Evolutionary conservation across 2,329 filamentous ascomycete genomes (phyloP), one percentile per base, ranked within the genome.

Genomic region (Cytospora piceicola): DNA sequence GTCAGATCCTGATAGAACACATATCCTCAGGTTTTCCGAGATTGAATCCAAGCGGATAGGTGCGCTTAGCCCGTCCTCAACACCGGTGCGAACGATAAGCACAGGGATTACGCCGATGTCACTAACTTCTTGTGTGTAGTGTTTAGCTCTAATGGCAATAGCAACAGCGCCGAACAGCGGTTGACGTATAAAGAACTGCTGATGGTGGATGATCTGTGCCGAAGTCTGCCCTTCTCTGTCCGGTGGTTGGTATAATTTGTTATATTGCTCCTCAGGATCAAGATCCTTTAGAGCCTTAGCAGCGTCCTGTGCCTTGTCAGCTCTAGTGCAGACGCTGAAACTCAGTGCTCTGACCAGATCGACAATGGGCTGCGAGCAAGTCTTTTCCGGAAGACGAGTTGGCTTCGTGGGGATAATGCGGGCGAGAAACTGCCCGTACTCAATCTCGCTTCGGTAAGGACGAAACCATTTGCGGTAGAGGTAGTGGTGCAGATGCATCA

Each of bases 391-490:
- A 46, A n/a, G 42, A 46, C 17, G 11, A 9, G n/a, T 46, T n/a
- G 42, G 42, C 29, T 34, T 24, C 30, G 46, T 39, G 30, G 42
- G 39, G 12, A 61, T 36, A 17, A 61, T 17, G 39, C 49, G 51
- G 4, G 58, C 39, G 12, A 53, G 42, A 15, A 61, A 61, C 17
- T 52, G 46, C 24, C 22, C 3, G 11, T 32, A 61, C 4, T 61
- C 58, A 20, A 61, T 53, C 22, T 61, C 39, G 58, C 29, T 53
- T 5, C 30, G 14, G 22, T 34, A 61, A 5, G 42, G 42, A 52
- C 27, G 42, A n/a, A 61, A 61, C 29, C 58, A 53, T 27, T 61
- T 51, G 17, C 34, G 20, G 46, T 34, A 61, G 32, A 61, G n/a
- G 22, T 61, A 61, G 24, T 49, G 24, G 17, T 20, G 42, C n/a